These are phyloP conservation scores for Amanita subjunquillea DNA, from an alignment of 768 basidiomycete genomes.

Conservation along the genomic window DNA sequence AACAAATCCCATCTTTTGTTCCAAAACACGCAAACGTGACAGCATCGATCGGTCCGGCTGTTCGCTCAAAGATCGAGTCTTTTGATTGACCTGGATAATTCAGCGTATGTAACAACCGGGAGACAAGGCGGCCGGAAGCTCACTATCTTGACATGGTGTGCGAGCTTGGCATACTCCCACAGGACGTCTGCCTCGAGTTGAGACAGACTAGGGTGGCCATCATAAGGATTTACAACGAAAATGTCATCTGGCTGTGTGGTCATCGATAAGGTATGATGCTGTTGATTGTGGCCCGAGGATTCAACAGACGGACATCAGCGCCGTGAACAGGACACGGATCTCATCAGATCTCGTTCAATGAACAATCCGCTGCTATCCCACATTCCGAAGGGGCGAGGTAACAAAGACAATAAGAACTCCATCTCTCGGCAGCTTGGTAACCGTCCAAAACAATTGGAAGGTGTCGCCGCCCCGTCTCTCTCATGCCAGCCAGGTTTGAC, in stretches of 20 bases:
- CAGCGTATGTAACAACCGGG: background rate
- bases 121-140: conserved; percentile 12
- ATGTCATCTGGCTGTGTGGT: conserved; percentile 23
- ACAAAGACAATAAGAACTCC: conserved; percentile 32
- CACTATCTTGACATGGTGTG: conserved; percentile 72
- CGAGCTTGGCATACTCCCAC: conserved; percentile 89
- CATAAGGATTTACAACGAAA: conserved; percentile 61
- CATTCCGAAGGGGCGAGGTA: conserved; percentile 8
- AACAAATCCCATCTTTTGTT: conserved; percentile 93
- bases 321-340: background rate
- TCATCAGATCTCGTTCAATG: background rate
- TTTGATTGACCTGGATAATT: conserved; percentile 41
- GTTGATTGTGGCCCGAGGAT: background rate
- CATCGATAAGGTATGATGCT: background rate
- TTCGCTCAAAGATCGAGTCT: conserved; percentile 62
- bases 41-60: conserved; percentile 74
- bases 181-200: conserved; percentile 69
- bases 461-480: conserved; percentile 1
- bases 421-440: conserved; percentile 17
- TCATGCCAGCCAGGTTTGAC: background rate
- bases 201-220: conserved; percentile 56
- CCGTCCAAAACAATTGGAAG: conserved; percentile 26
- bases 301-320: background rate
- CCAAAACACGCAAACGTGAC: conserved; percentile 65
- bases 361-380: background rate